Percentiles rank a stretch among this genome's conserved stretches.
Conservation (phyloP, 176 grass and related monocot genomes). For the Eragrostis nindensis region DNA sequence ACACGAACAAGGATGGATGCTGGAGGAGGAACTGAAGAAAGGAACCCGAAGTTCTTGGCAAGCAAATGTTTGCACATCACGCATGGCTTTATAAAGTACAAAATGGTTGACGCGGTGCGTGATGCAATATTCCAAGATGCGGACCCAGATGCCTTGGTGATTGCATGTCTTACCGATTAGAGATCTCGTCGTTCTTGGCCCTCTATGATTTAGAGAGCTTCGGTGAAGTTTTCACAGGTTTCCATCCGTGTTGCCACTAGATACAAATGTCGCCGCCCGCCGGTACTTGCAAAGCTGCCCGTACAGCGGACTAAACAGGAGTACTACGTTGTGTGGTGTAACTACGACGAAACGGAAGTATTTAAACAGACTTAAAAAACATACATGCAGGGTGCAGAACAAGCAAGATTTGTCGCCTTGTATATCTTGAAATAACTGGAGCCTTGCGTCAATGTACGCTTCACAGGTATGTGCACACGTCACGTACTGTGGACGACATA, state of each 20-base stretch:
- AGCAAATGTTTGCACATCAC: neutral
- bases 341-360: neutral
- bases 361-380: neutral
- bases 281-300: neutral
- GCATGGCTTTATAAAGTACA: neutral
- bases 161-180: neutral
- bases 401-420: neutral
- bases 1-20: neutral
- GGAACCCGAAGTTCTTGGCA: neutral
- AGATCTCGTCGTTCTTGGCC: neutral
- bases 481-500: neutral
- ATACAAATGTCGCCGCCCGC: neutral
- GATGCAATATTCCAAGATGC: neutral
- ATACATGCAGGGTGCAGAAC: neutral
- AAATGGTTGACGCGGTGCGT: too few relatives aligned
- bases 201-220: neutral
- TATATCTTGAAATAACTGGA: neutral
- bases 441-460: neutral
- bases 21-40: neutral
- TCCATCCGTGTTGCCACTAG: neutral
- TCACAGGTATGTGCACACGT: neutral
- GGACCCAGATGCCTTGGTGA: neutral
- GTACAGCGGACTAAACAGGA: neutral
- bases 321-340: neutral
- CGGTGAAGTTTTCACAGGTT: neutral